These are phyloP conservation scores for Smithsoniella earleae DNA, from an alignment of 163 green algal species.

Conservation along the genomic window DNA sequence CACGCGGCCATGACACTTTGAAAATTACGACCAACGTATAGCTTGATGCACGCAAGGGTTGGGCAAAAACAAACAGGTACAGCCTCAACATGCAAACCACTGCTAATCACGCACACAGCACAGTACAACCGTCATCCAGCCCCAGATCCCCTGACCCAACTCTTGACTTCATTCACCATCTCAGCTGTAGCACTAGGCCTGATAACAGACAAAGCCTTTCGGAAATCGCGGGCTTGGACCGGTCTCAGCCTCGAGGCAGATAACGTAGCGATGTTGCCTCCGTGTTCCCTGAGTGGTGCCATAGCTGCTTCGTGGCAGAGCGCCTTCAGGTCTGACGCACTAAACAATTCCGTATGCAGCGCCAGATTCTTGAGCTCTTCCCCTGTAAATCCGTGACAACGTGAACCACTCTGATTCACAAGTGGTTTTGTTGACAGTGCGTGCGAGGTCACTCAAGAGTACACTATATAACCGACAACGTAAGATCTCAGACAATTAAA, in stretches of 20 bases:
- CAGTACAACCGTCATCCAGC: neutral
- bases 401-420: no score
- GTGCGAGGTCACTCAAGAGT: no score
- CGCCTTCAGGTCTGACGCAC: slow-evolving; percentile 37
- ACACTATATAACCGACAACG: no score
- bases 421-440: no score
- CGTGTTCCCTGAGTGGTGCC: slow-evolving; percentile 52
- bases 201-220: neutral
- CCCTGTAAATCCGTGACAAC: neutral
- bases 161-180: neutral
- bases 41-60: no score
- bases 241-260: neutral
- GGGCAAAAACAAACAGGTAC: neutral
- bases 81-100: neutral
- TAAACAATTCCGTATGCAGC: neutral
- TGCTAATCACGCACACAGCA: neutral
- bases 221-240: neutral
- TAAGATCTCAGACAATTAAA: no score
- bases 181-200: neutral
- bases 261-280: neutral
- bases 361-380: slow-evolving; percentile 5
- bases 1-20: no score
- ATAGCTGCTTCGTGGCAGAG: slow-evolving; percentile 61
- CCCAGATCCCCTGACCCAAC: neutral
- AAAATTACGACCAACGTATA: no score